phyloP scores from a whole-genome alignment of 2,329 filamentous ascomycete species.

The Cladosporium sp. region DNA sequence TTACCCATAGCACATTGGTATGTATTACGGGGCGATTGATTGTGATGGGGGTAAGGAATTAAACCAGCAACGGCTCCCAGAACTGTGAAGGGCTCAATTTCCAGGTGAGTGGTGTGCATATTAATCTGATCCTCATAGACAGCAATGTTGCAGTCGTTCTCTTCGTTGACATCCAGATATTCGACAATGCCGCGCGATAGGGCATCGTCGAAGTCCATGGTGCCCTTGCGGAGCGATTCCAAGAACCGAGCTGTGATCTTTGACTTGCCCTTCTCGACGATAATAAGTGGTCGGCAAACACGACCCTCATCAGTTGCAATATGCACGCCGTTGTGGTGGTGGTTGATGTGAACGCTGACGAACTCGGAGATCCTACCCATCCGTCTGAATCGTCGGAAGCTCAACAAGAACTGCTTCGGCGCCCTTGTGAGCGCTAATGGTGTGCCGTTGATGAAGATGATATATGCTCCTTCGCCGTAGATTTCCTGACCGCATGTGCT shows the following conservation, averaged over 20 bases:
- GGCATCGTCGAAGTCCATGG: slow-evolving; percentile 91
- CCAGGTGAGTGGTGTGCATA: slow-evolving; percentile 83
- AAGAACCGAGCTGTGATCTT: slow-evolving; percentile 79
- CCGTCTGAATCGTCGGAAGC: slow-evolving; percentile 82
- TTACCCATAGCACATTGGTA: slow-evolving; percentile 99
- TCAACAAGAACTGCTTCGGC: slow-evolving; percentile 81
- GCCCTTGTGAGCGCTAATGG: slow-evolving; percentile 83
- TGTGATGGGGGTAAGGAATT: slow-evolving; percentile 98
- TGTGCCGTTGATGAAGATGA: slow-evolving; percentile 94
- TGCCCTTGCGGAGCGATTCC: slow-evolving; percentile 76
- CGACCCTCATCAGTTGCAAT: slow-evolving; percentile 96
- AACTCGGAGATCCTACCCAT: slow-evolving; percentile 94
- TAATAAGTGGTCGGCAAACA: slow-evolving; percentile 92
- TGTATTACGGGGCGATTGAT: slow-evolving; percentile 96
- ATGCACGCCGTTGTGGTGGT: slow-evolving; percentile 86
- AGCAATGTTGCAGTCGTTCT: slow-evolving; percentile 92
- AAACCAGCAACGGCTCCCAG: slow-evolving; percentile 92
- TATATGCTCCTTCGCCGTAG: slow-evolving; percentile 78
- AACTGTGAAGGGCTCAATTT: slow-evolving; percentile 97
- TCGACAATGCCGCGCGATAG: slow-evolving; percentile 86
- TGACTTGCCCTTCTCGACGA: slow-evolving; percentile 84
- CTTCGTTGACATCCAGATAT: slow-evolving; percentile 97
- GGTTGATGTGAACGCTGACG: slow-evolving; percentile 94
- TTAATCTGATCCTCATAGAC: slow-evolving; percentile 84
- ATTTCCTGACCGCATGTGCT: slow-evolving; percentile 82